phyloP scores from a whole-genome alignment of 805 yeast genomes.

The Myxozyma geophila region DNA sequence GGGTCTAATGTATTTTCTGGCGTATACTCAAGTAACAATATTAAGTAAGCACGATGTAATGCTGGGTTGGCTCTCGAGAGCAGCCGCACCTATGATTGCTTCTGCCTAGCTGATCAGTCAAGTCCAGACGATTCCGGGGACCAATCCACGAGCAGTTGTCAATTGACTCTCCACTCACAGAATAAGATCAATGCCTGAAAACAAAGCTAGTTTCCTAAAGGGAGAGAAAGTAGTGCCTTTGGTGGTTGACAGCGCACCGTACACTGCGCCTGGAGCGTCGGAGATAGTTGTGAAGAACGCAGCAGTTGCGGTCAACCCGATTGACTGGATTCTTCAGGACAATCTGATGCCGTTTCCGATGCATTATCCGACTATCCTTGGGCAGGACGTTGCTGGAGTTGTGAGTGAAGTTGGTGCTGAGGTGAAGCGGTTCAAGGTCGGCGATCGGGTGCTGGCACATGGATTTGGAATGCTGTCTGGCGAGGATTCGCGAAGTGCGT shows the following conservation, averaged over 20 bases:
- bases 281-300: constrained; percentile 35
- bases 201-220: not conserved
- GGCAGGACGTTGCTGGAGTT: constrained; percentile 39
- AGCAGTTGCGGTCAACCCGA: constrained; percentile 40
- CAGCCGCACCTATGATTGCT: too few relatives aligned
- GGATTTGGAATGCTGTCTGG: not conserved
- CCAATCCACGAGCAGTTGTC: too few relatives aligned
- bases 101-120: too few relatives aligned
- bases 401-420: constrained; percentile 39
- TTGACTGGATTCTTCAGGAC: constrained; percentile 35
- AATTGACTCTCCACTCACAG: too few relatives aligned
- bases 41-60: too few relatives aligned
- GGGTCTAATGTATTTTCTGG: constrained; percentile 11
- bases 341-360: not conserved
- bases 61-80: too few relatives aligned
- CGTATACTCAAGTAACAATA: too few relatives aligned
- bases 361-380: constrained; percentile 32
- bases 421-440: constrained; percentile 35
- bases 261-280: constrained; percentile 6
- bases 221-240: constrained; percentile 1
- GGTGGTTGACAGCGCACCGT: constrained; percentile 15
- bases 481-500: constrained; percentile 19
- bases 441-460: constrained; percentile 34
- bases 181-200: not conserved
- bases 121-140: too few relatives aligned